phyloP scores from a whole-genome alignment of 352 stramenopile genomes.

The Phytophthora fragariaefolia region DNA sequence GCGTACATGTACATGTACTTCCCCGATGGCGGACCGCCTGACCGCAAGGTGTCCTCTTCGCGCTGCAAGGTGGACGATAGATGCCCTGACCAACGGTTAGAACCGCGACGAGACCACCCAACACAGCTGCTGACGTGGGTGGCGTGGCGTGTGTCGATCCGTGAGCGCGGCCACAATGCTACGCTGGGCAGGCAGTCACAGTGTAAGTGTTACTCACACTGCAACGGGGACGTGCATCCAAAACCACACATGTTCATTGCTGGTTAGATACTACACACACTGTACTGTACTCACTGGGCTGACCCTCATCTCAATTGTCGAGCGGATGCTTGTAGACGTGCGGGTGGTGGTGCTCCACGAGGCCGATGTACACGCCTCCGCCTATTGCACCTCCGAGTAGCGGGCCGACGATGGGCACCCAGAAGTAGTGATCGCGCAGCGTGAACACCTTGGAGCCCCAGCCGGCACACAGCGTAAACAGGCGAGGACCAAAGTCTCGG shows the following conservation, averaged over 20 bases:
- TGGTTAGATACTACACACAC: background rate
- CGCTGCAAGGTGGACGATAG: conserved; percentile 22
- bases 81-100: conserved; percentile 26
- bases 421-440: conserved; percentile 42
- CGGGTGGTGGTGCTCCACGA: conserved; percentile 50
- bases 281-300: background rate
- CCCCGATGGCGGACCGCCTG: too few relatives aligned
- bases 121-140: conserved; percentile 18
- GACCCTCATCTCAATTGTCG: conserved; percentile 15
- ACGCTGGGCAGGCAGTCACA: background rate
- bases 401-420: conserved; percentile 35
- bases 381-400: conserved; percentile 40
- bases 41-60: conserved; percentile 13
- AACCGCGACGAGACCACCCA: conserved; percentile 23
- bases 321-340: conserved; percentile 42
- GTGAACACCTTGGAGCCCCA: conserved; percentile 51
- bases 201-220: too few relatives aligned
- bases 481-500: conserved; percentile 45
- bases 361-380: conserved; percentile 35
- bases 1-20: too few relatives aligned
- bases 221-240: too few relatives aligned
- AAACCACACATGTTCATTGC: conserved; percentile 16
- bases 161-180: conserved; percentile 28
- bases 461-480: conserved; percentile 45
- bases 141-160: conserved; percentile 25